A percentile compares a stretch with the other conserved stretches of the same genome.
phyloP scores from a whole-genome alignment of 257 asterid species.

The Penstemon davidsonii region DNA sequence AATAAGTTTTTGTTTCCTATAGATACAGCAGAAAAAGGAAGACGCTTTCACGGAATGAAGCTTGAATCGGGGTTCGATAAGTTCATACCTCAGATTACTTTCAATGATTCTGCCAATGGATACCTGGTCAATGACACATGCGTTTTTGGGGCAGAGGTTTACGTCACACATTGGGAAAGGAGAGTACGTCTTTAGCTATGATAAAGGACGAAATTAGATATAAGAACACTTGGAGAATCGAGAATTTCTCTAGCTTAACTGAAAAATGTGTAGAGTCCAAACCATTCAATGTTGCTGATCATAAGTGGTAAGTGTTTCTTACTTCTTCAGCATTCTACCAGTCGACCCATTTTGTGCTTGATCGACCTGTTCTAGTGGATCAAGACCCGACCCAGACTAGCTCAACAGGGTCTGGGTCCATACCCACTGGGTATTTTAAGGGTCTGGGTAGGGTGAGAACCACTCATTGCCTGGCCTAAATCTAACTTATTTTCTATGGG shows the following conservation, averaged over 20 bases:
- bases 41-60: constrained; percentile 56
- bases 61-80: constrained; percentile 57
- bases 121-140: constrained; percentile 54
- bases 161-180: constrained; percentile 43
- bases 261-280: constrained; percentile 45
- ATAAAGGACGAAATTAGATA: constrained; percentile 46
- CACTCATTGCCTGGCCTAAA: too few relatives aligned
- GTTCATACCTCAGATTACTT: constrained; percentile 47
- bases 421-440: too few relatives aligned
- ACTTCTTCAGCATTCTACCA: not conserved
- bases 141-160: constrained; percentile 67
- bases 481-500: constrained; percentile 43
- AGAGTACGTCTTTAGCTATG: constrained; percentile 55
- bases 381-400: constrained; percentile 45
- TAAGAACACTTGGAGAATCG: constrained; percentile 48
- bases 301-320: constrained; percentile 42
- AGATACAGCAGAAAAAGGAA: constrained; percentile 42
- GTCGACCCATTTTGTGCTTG: too few relatives aligned
- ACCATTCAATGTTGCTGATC: constrained; percentile 51
- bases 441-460: too few relatives aligned
- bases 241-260: constrained; percentile 30
- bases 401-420: too few relatives aligned
- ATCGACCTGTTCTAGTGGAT: constrained; percentile 29
- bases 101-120: constrained; percentile 53
- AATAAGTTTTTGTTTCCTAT: not conserved